These are phyloP conservation scores for Pestalotiopsis sp. DNA, from an alignment of 2,329 filamentous ascomycete species.

Conservation along the genomic window DNA sequence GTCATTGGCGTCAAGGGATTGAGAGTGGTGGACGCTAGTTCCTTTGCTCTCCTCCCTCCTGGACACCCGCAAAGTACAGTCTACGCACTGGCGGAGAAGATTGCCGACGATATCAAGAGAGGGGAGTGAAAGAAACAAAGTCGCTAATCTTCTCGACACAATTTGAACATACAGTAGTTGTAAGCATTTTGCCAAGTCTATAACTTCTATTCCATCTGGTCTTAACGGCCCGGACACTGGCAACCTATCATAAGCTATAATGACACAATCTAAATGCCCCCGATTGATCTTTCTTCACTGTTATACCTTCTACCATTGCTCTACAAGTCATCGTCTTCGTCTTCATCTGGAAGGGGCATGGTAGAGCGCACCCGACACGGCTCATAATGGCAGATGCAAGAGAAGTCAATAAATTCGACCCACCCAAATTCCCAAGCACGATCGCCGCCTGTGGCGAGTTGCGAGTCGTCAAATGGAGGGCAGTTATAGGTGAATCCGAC, in stretches of 20 bases:
- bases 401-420: background rate
- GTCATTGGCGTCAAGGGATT: conserved; percentile 20
- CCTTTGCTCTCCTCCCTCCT: conserved; percentile 16
- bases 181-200: too few relatives aligned
- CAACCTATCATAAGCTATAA: too few relatives aligned
- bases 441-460: background rate
- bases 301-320: background rate
- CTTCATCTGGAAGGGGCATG: background rate
- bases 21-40: conserved; percentile 17
- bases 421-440: background rate
- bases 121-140: background rate
- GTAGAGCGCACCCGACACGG: background rate
- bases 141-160: too few relatives aligned
- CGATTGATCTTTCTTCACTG: too few relatives aligned
- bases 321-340: background rate
- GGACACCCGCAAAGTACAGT: conserved; percentile 15
- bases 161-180: too few relatives aligned
- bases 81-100: conserved; percentile 15
- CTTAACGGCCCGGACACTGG: too few relatives aligned
- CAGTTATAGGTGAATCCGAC: background rate
- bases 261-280: too few relatives aligned
- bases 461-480: background rate
- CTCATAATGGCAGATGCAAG: background rate
- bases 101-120: conserved; percentile 5
- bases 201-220: too few relatives aligned